A percentile compares a stretch with the other conserved stretches of the same genome.
Conservation (phyloP, 768 basidiomycete genomes). For the Pulveroboletus sp. region DNA sequence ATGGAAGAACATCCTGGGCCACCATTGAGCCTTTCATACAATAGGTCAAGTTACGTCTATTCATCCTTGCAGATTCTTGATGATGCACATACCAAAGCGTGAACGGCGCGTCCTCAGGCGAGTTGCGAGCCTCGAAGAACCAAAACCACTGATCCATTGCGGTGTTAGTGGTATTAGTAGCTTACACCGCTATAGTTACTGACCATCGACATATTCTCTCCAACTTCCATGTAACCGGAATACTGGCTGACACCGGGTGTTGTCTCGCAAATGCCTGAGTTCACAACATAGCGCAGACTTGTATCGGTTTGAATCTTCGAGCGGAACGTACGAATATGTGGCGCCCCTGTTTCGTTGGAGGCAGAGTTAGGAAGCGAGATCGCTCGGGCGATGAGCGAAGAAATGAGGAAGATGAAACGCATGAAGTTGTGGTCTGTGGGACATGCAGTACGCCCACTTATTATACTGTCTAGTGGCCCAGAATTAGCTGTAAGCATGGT, state of each 20-base stretch:
- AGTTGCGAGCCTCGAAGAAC: slow-evolving; percentile 65
- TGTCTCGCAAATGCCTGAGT: slow-evolving; percentile 66
- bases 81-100: slow-evolving; percentile 50
- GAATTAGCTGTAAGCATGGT: no score
- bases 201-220: slow-evolving; percentile 58
- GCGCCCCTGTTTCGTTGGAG: background rate
- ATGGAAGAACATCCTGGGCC: slow-evolving; percentile 63
- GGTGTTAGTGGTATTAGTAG: slow-evolving; percentile 6
- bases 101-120: slow-evolving; percentile 61
- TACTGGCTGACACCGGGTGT: slow-evolving; percentile 58
- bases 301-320: slow-evolving; percentile 23
- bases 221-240: slow-evolving; percentile 62
- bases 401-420: background rate
- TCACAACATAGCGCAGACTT: slow-evolving; percentile 46
- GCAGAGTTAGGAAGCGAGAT: background rate
- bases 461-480: no score
- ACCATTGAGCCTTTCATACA: slow-evolving; percentile 46
- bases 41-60: background rate
- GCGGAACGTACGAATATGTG: slow-evolving; percentile 4
- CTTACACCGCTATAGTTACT: slow-evolving; percentile 1
- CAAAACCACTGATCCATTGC: slow-evolving; percentile 57
- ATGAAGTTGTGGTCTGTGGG: no score
- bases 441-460: no score
- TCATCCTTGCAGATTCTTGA: background rate
- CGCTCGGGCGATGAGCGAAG: background rate